Base-by-base conservation (phyloP, 1,284 basidiomycete species). In the Ganoderma boninense region DNA sequence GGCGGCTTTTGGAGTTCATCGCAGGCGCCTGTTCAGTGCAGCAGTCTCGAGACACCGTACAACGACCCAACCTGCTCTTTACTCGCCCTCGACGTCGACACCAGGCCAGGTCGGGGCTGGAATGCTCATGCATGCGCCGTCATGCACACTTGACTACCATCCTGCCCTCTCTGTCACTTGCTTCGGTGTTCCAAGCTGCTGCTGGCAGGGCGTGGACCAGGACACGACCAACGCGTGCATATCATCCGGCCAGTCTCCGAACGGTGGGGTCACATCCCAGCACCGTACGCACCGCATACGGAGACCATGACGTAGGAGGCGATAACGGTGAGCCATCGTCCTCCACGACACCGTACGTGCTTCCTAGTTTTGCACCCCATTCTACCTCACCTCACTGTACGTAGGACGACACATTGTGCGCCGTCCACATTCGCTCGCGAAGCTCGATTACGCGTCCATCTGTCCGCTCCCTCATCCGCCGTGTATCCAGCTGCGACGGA, bases 111-210 rank as follows among this genome's bases (percentile, higher is more conserved):
- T 67, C 20, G 42, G 63, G 68, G 70, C 73, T 77, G 74, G 77
- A 74, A 75, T 77, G 74, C 84, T 83, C 82, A 89, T 91, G 90
- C 86, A 92, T 92, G 90, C 86, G 85, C 83, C 82, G 87, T 78
- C 81, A 86, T 86, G 85, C 81, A 70, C 71, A 80, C 73, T 80
- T 84, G 82, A 83, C 82, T 82, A 80, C 78, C 69, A 80, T 77
- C 74, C 73, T 78, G 79, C 80, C 75, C 71, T 73, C 78, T 60
- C 72, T 77, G 14, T 77, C 84, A 14, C 84, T 87, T 71, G 77
- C 80, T 64, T 80, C 82, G 62, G 82, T 85, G 46, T 80, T 89
- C 4, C 85, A 86, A 71, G 80, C 81, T 49, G 88, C 88, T 72
- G 88, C 88, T 56, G 81, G 82, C 71, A 84, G 84, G 66, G 88